Evolutionary conservation across 140 eudicot genomes (phyloP).

Genomic region (Stevia rebaudiana): DNA sequence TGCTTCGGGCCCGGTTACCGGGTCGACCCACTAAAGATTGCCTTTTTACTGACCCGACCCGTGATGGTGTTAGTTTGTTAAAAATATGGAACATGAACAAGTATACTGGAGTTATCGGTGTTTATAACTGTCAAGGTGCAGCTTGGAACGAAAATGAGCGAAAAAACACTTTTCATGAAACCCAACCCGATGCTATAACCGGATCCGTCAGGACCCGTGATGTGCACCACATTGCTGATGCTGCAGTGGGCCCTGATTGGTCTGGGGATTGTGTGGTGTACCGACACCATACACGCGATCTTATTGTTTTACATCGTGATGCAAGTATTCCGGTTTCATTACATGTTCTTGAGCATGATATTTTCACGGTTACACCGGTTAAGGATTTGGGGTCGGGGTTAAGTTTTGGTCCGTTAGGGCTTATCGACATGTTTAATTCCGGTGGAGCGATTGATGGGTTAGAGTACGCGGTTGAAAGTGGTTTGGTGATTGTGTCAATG

Average conservation of each 20-base stretch:
- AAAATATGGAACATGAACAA: slow-evolving; percentile 98
- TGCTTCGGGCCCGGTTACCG: slow-evolving; percentile 79
- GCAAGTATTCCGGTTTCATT: slow-evolving; percentile 64
- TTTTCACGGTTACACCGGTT: slow-evolving; percentile 60
- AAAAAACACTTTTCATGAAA: slow-evolving; percentile 66
- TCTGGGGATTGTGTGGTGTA: slow-evolving; percentile 55
- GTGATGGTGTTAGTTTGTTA: slow-evolving; percentile 81
- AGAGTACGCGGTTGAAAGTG: slow-evolving; percentile 36
- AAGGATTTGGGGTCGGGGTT: slow-evolving; percentile 50
- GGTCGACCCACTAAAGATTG: slow-evolving; percentile 94
- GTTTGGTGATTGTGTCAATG: slow-evolving; percentile 39
- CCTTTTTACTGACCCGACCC: slow-evolving; percentile 74
- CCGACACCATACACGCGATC: slow-evolving; percentile 39
- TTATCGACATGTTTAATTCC: slow-evolving; percentile 73
- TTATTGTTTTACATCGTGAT: slow-evolving; percentile 42
- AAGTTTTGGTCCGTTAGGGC: slow-evolving; percentile 79
- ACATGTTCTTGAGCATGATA: slow-evolving; percentile 68
- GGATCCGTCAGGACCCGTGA: slow-evolving; percentile 57
- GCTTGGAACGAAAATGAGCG: slow-evolving; percentile 76
- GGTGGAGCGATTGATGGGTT: slow-evolving; percentile 84
- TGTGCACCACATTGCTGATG: slow-evolving; percentile 60
- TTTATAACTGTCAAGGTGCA: slow-evolving; percentile 98
- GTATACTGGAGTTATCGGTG: slow-evolving; percentile 83
- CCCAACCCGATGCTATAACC: slow-evolving; percentile 41
- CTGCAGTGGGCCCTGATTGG: slow-evolving; percentile 62